Conservation (phyloP, 352 stramenopile genomes). For the Elongisporangium prolatum region DNA sequence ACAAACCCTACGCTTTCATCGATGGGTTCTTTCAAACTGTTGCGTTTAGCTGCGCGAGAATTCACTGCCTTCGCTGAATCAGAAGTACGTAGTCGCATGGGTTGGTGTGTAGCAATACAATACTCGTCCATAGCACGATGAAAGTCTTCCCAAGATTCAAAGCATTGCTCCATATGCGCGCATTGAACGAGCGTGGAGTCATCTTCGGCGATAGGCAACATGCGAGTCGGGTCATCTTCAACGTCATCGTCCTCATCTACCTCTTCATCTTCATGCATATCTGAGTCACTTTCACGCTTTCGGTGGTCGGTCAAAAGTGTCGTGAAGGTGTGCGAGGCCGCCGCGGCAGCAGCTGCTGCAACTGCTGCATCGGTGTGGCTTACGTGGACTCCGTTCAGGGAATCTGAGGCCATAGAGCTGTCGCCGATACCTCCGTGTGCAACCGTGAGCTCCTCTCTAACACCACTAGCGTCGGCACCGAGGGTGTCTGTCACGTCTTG, state of each 20-base stretch:
- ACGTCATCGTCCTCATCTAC: conserved; percentile 44
- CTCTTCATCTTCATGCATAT: conserved; percentile 51
- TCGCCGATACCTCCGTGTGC: conserved; percentile 6
- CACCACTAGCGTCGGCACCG: background rate
- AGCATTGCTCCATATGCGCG: conserved; percentile 63
- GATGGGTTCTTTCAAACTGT: conserved; percentile 82
- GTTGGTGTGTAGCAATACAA: conserved; percentile 66
- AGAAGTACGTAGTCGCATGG: conserved; percentile 75
- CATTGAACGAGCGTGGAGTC: conserved; percentile 65
- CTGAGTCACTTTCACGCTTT: conserved; percentile 52
- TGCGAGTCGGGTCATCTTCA: conserved; percentile 30
- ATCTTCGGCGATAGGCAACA: conserved; percentile 51
- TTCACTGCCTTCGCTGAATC: conserved; percentile 81
- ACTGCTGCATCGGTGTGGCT: conserved; percentile 16
- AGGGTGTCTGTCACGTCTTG: conserved; percentile 8
- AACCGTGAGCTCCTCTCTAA: conserved; percentile 2
- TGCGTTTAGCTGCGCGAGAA: conserved; percentile 69
- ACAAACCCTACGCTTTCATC: conserved; percentile 82
- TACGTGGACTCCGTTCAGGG: conserved; percentile 1
- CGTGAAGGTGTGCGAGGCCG: conserved; percentile 32
- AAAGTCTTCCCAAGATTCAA: conserved; percentile 82
- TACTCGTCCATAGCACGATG: conserved; percentile 80
- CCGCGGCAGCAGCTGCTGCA: conserved; percentile 3
- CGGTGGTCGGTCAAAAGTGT: conserved; percentile 48
- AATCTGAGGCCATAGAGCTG: background rate